Percentiles rank a stretch among this genome's conserved stretches.
These are phyloP conservation scores for Arthroderma sp. DNA, from an alignment of 2,329 filamentous ascomycete species.

Conservation along the genomic window DNA sequence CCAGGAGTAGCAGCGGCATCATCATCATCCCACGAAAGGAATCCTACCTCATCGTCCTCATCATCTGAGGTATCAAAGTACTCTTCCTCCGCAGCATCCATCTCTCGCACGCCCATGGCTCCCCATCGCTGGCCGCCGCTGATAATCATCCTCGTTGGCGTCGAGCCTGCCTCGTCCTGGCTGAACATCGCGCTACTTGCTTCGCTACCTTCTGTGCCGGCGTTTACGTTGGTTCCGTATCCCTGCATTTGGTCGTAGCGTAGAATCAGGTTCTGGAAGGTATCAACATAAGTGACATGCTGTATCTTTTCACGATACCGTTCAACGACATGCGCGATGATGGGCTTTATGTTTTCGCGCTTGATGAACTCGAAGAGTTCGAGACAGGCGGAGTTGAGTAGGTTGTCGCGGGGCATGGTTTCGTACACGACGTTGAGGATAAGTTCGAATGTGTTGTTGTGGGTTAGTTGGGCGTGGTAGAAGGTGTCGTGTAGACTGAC, in stretches of 20 bases:
- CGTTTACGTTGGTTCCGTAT: conserved; percentile 52
- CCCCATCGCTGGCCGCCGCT: conserved; percentile 53
- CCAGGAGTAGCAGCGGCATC: not conserved
- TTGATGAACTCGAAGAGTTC: conserved; percentile 90
- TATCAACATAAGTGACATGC: conserved; percentile 68
- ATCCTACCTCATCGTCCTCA: conserved; percentile 54
- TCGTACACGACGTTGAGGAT: conserved; percentile 73
- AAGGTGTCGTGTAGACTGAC: conserved; percentile 81
- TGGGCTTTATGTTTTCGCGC: conserved; percentile 64
- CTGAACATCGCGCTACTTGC: conserved; percentile 43
- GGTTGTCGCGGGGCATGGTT: conserved; percentile 82
- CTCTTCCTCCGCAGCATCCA: conserved; percentile 76
- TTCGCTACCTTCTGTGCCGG: conserved; percentile 10
- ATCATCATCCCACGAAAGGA: conserved; percentile 9
- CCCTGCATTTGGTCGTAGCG: conserved; percentile 69
- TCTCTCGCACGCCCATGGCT: conserved; percentile 54
- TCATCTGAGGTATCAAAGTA: conserved; percentile 90
- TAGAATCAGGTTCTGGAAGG: conserved; percentile 63
- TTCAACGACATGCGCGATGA: conserved; percentile 73
- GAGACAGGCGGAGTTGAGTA: conserved; percentile 84
- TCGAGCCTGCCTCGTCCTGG: conserved; percentile 52
- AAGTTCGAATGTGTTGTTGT: conserved; percentile 68
- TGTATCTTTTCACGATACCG: conserved; percentile 68
- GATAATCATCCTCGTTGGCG: conserved; percentile 33
- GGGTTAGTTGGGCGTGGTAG: conserved; percentile 72